A percentile compares a stretch with the other conserved stretches of the same genome.
Conservation (phyloP, 2,329 filamentous ascomycete genomes). For the Fonsecaea monophora region DNA sequence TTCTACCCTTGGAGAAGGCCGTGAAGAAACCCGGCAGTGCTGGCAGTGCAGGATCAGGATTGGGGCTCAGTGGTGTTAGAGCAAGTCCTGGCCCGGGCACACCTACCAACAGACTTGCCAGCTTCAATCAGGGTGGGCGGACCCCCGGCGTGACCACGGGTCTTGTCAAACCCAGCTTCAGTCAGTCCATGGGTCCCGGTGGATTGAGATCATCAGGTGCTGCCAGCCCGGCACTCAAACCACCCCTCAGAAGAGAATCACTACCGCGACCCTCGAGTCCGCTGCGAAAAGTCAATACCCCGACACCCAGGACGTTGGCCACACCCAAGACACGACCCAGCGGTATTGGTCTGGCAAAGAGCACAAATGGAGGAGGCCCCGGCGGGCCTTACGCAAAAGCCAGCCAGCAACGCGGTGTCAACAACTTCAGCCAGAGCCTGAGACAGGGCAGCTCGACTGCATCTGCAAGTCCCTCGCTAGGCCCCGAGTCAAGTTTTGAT, state of each 20-base stretch:
- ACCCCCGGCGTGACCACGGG: slow-evolving; percentile 53
- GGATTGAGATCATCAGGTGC: slow-evolving; percentile 55
- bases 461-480: slow-evolving; percentile 37
- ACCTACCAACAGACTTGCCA: slow-evolving; percentile 62
- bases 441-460: slow-evolving; percentile 36
- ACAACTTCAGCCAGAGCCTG: slow-evolving; percentile 46
- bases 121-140: slow-evolving; percentile 56
- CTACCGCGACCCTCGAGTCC: slow-evolving; percentile 90
- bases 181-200: slow-evolving; percentile 81
- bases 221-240: slow-evolving; percentile 73
- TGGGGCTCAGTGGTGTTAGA: slow-evolving; percentile 29
- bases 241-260: slow-evolving; percentile 71
- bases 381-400: slow-evolving; percentile 55
- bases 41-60: slow-evolving; percentile 5
- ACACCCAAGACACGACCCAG: slow-evolving; percentile 39
- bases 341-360: slow-evolving; percentile 43
- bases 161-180: slow-evolving; percentile 77
- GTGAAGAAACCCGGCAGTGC: slow-evolving; percentile 72
- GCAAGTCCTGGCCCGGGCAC: slow-evolving; percentile 46
- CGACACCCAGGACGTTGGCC: slow-evolving; percentile 32
- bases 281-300: slow-evolving; percentile 68
- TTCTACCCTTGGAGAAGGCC: slow-evolving; percentile 84
- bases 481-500: slow-evolving; percentile 45
- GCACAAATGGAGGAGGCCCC: slow-evolving; percentile 62
- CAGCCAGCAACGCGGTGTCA: slow-evolving; percentile 57